Evolutionary conservation across 768 basidiomycete species (phyloP).

Genomic region (Amanita rimosa): DNA sequence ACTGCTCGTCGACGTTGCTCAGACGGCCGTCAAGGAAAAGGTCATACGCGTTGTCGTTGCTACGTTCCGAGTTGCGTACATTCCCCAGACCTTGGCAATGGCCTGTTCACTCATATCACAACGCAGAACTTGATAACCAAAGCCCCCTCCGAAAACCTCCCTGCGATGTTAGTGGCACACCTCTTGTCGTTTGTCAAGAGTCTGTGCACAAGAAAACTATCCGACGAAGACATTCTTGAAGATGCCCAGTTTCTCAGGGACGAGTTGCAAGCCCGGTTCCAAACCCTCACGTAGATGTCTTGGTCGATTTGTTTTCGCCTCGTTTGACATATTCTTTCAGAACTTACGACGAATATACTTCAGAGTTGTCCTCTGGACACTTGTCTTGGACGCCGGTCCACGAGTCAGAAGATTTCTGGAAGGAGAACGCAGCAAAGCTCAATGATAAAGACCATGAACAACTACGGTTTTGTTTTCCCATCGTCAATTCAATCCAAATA

Average conservation of each 20-base stretch:
- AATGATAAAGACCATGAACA: conserved; percentile 80
- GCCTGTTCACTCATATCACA: neutral
- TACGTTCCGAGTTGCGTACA: conserved; percentile 61
- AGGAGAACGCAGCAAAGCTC: conserved; percentile 80
- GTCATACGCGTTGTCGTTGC: conserved; percentile 89
- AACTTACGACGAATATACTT: conserved; percentile 93
- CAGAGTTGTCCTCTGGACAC: conserved; percentile 83
- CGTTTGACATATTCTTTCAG: conserved; percentile 24
- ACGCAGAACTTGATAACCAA: conserved; percentile 79
- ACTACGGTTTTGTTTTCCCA: conserved; percentile 48
- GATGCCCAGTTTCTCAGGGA: conserved; percentile 83
- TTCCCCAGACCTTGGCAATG: neutral
- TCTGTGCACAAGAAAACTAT: conserved; percentile 76
- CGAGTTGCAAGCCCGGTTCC: conserved; percentile 75
- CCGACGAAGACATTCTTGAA: conserved; percentile 90
- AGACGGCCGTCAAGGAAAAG: conserved; percentile 92
- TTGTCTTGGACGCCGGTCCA: conserved; percentile 95
- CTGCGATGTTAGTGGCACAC: conserved; percentile 85
- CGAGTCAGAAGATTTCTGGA: conserved; percentile 97
- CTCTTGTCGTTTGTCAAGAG: conserved; percentile 82
- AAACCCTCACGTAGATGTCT: conserved; percentile 73
- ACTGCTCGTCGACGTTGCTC: conserved; percentile 71
- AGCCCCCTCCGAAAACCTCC: conserved; percentile 80
- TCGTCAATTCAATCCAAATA: neutral
- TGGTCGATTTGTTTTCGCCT: neutral